phyloP scores from a whole-genome alignment of 306 rosid species.

The Medicago lupulina region DNA sequence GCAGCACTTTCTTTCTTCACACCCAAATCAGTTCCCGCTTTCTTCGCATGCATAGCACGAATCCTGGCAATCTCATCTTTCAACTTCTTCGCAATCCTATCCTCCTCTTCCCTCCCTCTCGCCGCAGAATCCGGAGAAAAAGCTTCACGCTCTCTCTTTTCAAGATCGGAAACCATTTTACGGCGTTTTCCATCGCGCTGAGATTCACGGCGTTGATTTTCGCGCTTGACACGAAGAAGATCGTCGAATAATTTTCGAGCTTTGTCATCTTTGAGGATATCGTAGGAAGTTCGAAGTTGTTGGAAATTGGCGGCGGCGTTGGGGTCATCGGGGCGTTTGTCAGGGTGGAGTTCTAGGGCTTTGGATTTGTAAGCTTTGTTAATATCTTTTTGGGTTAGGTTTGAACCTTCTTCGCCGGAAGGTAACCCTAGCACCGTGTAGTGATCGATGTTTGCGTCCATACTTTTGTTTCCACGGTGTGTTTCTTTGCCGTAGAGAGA shows the following conservation, averaged over 20 bases:
- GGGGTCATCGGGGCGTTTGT: slow-evolving; percentile 86
- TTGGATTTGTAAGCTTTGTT: slow-evolving; percentile 73
- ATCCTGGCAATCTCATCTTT: slow-evolving; percentile 81
- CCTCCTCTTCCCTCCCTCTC: slow-evolving; percentile 72
- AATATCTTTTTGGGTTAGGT: slow-evolving; percentile 70
- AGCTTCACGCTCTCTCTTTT: slow-evolving; percentile 74
- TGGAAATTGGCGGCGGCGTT: slow-evolving; percentile 74
- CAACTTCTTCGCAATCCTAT: slow-evolving; percentile 66
- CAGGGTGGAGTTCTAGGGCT: slow-evolving; percentile 88
- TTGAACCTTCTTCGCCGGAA: slow-evolving; percentile 82
- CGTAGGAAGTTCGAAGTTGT: slow-evolving; percentile 73
- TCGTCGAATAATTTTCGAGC: slow-evolving; percentile 84
- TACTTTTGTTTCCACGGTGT: slow-evolving; percentile 11
- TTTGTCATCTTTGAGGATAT: slow-evolving; percentile 79
- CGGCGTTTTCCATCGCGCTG: slow-evolving; percentile 81
- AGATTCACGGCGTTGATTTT: slow-evolving; percentile 63
- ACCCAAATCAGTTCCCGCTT: slow-evolving; percentile 37
- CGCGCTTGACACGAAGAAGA: slow-evolving; percentile 71
- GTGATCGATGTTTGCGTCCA: slow-evolving; percentile 71
- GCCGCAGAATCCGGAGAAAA: slow-evolving; percentile 58
- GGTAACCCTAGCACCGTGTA: slow-evolving; percentile 77
- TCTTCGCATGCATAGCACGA: slow-evolving; percentile 71
- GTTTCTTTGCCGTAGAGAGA: no score
- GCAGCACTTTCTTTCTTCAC: slow-evolving; percentile 36
- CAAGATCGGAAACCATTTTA: slow-evolving; percentile 90